Conservation (phyloP, 2,329 filamentous ascomycete genomes). For the Fusarium sp. region DNA sequence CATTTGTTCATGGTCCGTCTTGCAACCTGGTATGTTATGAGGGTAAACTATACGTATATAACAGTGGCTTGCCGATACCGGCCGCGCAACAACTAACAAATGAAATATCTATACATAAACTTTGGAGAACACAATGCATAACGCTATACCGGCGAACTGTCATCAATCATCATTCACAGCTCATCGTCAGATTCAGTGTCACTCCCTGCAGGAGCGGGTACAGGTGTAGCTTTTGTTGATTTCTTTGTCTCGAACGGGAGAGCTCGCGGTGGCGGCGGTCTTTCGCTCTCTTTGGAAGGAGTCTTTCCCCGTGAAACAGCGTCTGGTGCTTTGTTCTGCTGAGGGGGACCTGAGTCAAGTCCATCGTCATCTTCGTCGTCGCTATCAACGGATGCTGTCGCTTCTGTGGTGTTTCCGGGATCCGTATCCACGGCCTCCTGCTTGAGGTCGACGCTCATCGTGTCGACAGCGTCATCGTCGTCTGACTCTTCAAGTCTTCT, state of each 20-base stretch:
- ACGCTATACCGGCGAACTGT: neutral
- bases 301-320: constrained; percentile 4
- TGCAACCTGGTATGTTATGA: neutral
- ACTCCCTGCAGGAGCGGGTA: constrained; percentile 47
- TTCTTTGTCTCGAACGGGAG: constrained; percentile 58
- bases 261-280: constrained; percentile 51
- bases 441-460: constrained; percentile 60
- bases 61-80: neutral
- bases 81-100: neutral
- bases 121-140: neutral
- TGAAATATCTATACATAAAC: neutral
- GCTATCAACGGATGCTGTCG: constrained; percentile 53
- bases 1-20: neutral
- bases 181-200: constrained; percentile 69
- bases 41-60: neutral
- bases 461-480: constrained; percentile 54
- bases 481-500: constrained; percentile 55
- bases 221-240: constrained; percentile 40
- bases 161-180: constrained; percentile 49
- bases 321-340: constrained; percentile 1
- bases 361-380: constrained; percentile 54
- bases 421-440: constrained; percentile 53
- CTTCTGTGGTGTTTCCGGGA: constrained; percentile 53
- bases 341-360: constrained; percentile 1
- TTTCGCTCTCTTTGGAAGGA: constrained; percentile 30